Conservation (phyloP, 2,329 filamentous ascomycete genomes). For the Fusarium sp. region DNA sequence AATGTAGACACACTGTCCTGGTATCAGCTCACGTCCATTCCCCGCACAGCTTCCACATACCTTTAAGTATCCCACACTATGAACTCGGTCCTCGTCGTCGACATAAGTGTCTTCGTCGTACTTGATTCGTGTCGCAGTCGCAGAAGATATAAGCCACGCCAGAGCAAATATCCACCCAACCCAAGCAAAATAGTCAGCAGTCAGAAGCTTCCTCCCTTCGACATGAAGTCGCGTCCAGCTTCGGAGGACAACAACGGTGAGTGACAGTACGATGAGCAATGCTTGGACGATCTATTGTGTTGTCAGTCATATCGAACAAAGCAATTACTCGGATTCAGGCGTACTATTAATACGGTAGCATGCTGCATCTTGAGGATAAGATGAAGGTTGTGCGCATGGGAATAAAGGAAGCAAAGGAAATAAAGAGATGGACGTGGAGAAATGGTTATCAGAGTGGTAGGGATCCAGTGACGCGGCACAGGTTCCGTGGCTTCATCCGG, state of each 20-base stretch:
- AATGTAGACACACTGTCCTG: background rate
- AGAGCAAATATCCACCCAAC: constrained; percentile 8
- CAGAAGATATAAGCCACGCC: constrained; percentile 7
- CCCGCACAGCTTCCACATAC: background rate
- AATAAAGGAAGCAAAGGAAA: background rate
- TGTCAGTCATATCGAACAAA: too few relatives aligned
- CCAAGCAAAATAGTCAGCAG: constrained; percentile 1
- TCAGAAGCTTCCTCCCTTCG: background rate
- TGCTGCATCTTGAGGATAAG: background rate
- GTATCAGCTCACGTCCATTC: background rate
- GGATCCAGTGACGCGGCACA: background rate
- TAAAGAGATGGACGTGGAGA: rapidly evolving
- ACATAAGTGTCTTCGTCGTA: background rate
- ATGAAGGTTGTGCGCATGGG: background rate
- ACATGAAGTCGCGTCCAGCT: background rate
- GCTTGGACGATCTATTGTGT: background rate
- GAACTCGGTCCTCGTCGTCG: background rate
- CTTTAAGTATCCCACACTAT: background rate
- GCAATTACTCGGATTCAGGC: too few relatives aligned
- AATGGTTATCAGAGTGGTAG: background rate
- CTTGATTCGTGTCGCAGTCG: background rate
- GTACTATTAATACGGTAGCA: background rate
- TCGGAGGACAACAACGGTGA: constrained; percentile 2
- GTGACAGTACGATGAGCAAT: background rate
- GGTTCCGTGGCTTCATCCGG: background rate